Percentiles rank a stretch among this genome's conserved stretches.
Evolutionary conservation across 2,329 filamentous ascomycete species (phyloP).

Genomic region (Ceratocystis colombiana): DNA sequence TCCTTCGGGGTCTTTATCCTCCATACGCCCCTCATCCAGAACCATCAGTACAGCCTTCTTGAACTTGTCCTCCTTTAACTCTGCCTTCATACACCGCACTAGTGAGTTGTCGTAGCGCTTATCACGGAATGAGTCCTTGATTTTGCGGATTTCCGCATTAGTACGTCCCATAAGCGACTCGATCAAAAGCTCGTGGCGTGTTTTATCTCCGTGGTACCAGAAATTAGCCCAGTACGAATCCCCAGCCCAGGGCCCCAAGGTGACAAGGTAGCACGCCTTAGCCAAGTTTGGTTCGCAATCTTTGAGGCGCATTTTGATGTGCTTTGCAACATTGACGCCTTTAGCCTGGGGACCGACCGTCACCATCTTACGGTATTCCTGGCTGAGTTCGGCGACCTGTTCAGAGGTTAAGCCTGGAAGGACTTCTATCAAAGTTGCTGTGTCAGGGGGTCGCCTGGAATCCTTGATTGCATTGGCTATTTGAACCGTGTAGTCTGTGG

Average conservation of each 20-base stretch:
- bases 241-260: slow-evolving; percentile 79
- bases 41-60: slow-evolving; percentile 76
- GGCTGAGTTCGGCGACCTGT: slow-evolving; percentile 75
- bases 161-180: slow-evolving; percentile 83
- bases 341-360: slow-evolving; percentile 64
- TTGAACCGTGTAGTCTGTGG: slow-evolving; percentile 63
- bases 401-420: slow-evolving; percentile 76
- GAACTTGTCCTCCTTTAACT: slow-evolving; percentile 94
- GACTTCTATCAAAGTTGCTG: slow-evolving; percentile 66
- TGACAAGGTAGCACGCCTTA: slow-evolving; percentile 84
- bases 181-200: slow-evolving; percentile 78
- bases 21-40: slow-evolving; percentile 72
- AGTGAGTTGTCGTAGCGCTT: slow-evolving; percentile 82
- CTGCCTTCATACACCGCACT: slow-evolving; percentile 75
- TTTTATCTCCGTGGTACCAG: slow-evolving; percentile 86
- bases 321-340: slow-evolving; percentile 76
- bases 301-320: slow-evolving; percentile 67
- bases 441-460: slow-evolving; percentile 53
- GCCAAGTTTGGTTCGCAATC: slow-evolving; percentile 66
- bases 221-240: slow-evolving; percentile 98
- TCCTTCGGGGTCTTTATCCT: slow-evolving; percentile 62
- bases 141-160: slow-evolving; percentile 75
- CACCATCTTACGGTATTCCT: slow-evolving; percentile 81
- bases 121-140: slow-evolving; percentile 82
- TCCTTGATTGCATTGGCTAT: slow-evolving; percentile 66